These are phyloP conservation scores for Xerocomus potaroensis DNA, from an alignment of 768 basidiomycete genomes.

Conservation along the genomic window DNA sequence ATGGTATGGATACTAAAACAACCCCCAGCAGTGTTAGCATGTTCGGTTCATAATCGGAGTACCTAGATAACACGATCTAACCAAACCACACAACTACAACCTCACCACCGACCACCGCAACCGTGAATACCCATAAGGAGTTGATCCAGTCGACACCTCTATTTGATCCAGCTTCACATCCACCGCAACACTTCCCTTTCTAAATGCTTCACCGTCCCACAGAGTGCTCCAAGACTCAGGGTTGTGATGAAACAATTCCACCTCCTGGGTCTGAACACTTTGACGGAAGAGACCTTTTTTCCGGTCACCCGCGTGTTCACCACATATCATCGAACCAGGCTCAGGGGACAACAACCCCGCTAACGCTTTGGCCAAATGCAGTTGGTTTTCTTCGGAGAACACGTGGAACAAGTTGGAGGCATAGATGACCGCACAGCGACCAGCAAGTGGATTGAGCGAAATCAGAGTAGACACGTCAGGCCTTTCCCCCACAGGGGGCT, in stretches of 20 bases:
- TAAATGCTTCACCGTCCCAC: slow-evolving; percentile 38
- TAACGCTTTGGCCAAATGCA: slow-evolving; percentile 23
- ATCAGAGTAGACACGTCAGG: slow-evolving; percentile 33
- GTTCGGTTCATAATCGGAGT: not conserved
- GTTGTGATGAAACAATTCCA: slow-evolving; percentile 27
- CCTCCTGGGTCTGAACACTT: not conserved
- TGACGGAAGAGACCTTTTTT: not conserved
- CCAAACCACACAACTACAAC: slow-evolving; percentile 2
- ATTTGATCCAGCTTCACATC: not conserved
- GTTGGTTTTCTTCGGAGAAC: slow-evolving; percentile 29
- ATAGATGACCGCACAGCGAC: slow-evolving; percentile 47
- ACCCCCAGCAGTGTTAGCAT: not conserved
- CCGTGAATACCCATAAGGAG: slow-evolving; percentile 7
- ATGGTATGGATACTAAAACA: no score
- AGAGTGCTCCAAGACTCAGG: slow-evolving; percentile 34
- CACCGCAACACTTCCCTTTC: slow-evolving; percentile 10
- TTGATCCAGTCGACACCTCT: not conserved
- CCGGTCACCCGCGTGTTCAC: slow-evolving; percentile 20
- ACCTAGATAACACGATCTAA: not conserved
- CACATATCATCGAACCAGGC: slow-evolving; percentile 32
- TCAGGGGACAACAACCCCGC: slow-evolving; percentile 27
- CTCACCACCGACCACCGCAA: slow-evolving; percentile 26
- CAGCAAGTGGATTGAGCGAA: slow-evolving; percentile 45
- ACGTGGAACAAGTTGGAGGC: slow-evolving; percentile 46
- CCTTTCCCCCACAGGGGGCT: slow-evolving; percentile 16